Base-by-base conservation (phyloP, 306 rosid genomes). In the Prunus kanzakura region DNA sequence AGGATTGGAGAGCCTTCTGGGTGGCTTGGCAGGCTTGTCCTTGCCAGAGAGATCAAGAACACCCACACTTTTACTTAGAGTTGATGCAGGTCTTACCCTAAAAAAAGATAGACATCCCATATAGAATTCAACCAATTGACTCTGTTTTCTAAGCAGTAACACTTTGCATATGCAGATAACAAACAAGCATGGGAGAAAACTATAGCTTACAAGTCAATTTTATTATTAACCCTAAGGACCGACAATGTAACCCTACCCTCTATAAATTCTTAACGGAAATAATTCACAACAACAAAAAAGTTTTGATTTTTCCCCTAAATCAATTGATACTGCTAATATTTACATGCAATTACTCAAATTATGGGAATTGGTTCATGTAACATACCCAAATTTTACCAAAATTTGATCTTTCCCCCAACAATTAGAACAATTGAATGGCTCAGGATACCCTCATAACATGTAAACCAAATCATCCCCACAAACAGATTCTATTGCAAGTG, bases 21-120 rank as follows among this genome's bases (percentile, higher is more conserved):
- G 90, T 25, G 97, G 96, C 88, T 90, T 95, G n/a, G 90, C 85
- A 50, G 96, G 83, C 86, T 86, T 92, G 35, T 86, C 96, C 86
- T 90, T 95, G 56, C 82, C 90, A 70, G 97, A 92, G 52, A 95
- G 86, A 77, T 92, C 90, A 74, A 95, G 90, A 58, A 88, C 93
- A 50, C 89, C 81, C 1, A 90, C 90, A 74, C 99, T 92, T 76
- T 75, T 88, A 80, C 97, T 89, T 51, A 95, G 85, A 82, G 80
- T 86, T 0, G 97, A 80, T 71, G 81, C 64, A 22, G 71, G 73
- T 65, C 86, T 82, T 43, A 76, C 93, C 78, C 99, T 92, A 67
- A 20, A 82, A 82, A 87, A 41, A 64, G n/a, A 46, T 20, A 77
- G 35, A 56, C 19, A 52, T 55, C 66, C 6, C 76, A 57, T 9